Conservation (phyloP, 2,329 filamentous ascomycete genomes). For the Aspergillus terreus region DNA sequence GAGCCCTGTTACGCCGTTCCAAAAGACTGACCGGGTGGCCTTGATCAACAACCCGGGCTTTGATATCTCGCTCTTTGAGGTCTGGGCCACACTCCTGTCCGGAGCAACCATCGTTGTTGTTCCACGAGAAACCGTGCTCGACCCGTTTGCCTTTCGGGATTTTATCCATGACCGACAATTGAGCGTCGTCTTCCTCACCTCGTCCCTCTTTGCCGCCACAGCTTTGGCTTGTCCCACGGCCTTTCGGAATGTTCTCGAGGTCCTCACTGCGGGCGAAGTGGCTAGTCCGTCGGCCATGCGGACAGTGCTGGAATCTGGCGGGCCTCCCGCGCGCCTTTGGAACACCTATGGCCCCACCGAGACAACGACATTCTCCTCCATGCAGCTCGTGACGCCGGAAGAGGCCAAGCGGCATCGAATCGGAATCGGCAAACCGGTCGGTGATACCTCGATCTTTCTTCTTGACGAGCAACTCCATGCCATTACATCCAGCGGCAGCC, state of each 20-base stretch:
- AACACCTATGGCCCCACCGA: conserved; percentile 17
- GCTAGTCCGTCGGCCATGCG: conserved; percentile 8
- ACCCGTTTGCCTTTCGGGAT: conserved; percentile 8
- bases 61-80: conserved; percentile 11
- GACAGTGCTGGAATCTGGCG: conserved; percentile 5
- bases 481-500: conserved; percentile 50
- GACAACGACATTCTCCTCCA: conserved; percentile 8
- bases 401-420: conserved; percentile 6
- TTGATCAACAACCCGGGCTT: conserved; percentile 14
- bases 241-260: conserved; percentile 4
- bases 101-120: conserved; percentile 12
- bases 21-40: conserved; percentile 11
- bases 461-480: conserved; percentile 1
- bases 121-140: conserved; percentile 3
- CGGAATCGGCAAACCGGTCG: conserved; percentile 9
- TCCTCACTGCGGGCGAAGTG: conserved; percentile 10
- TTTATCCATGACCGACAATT: conserved; percentile 4
- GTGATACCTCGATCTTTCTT: conserved; percentile 7
- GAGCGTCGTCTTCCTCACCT: conserved; percentile 6
- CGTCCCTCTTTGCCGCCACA: conserved; percentile 8
- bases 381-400: conserved; percentile 1
- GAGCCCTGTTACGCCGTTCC: conserved; percentile 4
- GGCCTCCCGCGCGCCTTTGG: conserved; percentile 11
- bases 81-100: conserved; percentile 8
- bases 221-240: conserved; percentile 7